These are phyloP conservation scores for Ogataea angusta DNA, from an alignment of 805 yeast species.

Conservation along the genomic window DNA sequence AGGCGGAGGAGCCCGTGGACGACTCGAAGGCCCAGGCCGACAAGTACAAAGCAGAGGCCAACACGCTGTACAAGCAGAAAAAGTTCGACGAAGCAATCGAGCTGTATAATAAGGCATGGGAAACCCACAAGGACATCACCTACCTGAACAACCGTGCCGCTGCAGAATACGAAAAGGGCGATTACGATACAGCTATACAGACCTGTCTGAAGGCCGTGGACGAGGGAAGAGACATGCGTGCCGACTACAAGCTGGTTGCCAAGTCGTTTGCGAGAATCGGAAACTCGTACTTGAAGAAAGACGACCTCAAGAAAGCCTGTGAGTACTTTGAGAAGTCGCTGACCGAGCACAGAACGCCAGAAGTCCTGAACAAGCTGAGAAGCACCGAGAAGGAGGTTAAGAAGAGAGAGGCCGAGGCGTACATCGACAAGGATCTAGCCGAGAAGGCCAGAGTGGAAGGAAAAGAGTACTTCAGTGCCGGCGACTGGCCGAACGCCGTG, in stretches of 20 bases:
- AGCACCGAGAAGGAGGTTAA: conserved; percentile 82
- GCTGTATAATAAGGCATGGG: conserved; percentile 84
- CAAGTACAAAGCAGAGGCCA: conserved; percentile 78
- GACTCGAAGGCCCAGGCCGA: conserved; percentile 53
- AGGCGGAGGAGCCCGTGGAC: conserved; percentile 23
- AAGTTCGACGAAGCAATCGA: conserved; percentile 92
- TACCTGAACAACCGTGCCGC: conserved; percentile 96
- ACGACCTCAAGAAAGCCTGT: conserved; percentile 69
- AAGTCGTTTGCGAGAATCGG: conserved; percentile 94
- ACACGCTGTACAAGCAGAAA: conserved; percentile 77
- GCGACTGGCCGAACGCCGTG: conserved; percentile 96
- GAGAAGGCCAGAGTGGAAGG: conserved; percentile 94
- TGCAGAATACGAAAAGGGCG: conserved; percentile 95
- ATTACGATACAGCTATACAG: conserved; percentile 75
- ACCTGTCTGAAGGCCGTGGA: conserved; percentile 84
- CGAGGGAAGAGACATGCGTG: conserved; percentile 82
- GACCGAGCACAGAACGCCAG: conserved; percentile 97
- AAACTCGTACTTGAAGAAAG: conserved; percentile 70
- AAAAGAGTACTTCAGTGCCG: conserved; percentile 80
- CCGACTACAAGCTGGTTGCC: conserved; percentile 88
- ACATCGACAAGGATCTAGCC: conserved; percentile 87
- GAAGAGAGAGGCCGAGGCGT: conserved; percentile 69
- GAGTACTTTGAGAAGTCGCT: conserved; percentile 82
- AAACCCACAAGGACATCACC: conserved; percentile 75
- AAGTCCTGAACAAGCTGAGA: conserved; percentile 82